These are phyloP conservation scores for Ustilago xerochloae DNA, from an alignment of 1,284 basidiomycete species.

Conservation along the genomic window DNA sequence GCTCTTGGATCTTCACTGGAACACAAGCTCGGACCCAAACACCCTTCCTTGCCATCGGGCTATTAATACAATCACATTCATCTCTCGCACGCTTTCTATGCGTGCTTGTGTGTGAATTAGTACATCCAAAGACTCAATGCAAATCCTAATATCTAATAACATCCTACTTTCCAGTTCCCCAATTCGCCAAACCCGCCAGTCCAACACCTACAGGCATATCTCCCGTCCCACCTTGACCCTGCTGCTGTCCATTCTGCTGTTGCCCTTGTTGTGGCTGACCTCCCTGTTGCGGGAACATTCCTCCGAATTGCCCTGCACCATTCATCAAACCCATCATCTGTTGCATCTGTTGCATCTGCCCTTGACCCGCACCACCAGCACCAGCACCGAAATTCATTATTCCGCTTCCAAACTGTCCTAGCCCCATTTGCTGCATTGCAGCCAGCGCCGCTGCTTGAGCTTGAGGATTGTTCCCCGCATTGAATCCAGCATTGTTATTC, in stretches of 20 bases:
- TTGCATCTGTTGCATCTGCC: slow-evolving; percentile 25
- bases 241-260: slow-evolving; percentile 17
- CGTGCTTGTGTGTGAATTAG: background rate
- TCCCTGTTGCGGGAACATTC: slow-evolving; percentile 22
- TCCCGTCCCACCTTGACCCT: background rate
- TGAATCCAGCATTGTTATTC: slow-evolving; percentile 24
- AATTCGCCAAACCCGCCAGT: slow-evolving; percentile 37
- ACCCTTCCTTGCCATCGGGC: too few species aligned
- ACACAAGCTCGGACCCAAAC: background rate
- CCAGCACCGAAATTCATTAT: slow-evolving; percentile 21
- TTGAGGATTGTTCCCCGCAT: slow-evolving; percentile 21
- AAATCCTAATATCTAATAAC: too few species aligned
- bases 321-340: slow-evolving; percentile 49
- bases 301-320: slow-evolving; percentile 16
- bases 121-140: background rate
- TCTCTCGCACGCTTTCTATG: background rate
- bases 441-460: slow-evolving; percentile 28
- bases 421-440: slow-evolving; percentile 34
- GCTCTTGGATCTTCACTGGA: too few species aligned
- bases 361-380: slow-evolving; percentile 3
- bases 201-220: slow-evolving; percentile 50
- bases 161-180: slow-evolving; percentile 37
- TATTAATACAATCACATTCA: slow-evolving; percentile 13
- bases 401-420: slow-evolving; percentile 20
- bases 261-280: slow-evolving; percentile 17